A percentile compares a stretch with the other conserved stretches of the same genome.
These are phyloP conservation scores for Podospora conica DNA, from an alignment of 495 filamentous ascomycete species.

Conservation along the genomic window DNA sequence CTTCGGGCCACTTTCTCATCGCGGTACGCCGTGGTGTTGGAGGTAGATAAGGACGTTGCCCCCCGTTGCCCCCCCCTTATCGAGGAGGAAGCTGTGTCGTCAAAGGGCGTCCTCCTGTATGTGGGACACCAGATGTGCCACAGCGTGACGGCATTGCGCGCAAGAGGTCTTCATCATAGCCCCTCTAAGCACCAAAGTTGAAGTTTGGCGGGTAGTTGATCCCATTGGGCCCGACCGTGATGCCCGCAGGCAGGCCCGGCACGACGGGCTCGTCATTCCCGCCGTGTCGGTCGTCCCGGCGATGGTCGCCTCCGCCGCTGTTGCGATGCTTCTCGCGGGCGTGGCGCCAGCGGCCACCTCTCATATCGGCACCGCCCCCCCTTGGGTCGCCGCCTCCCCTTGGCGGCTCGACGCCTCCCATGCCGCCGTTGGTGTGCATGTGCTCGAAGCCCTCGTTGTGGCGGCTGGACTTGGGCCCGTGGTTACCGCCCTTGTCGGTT, in stretches of 20 bases:
- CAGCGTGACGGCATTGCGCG: too few relatives aligned
- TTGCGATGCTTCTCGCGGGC: conserved; percentile 43
- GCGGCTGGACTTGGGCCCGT: conserved; percentile 65
- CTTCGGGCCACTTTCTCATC: not conserved
- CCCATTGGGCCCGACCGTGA: conserved; percentile 53
- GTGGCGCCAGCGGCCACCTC: conserved; percentile 34
- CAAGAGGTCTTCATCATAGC: not conserved
- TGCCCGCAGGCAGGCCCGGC: conserved; percentile 55
- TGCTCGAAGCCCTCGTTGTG: conserved; percentile 45
- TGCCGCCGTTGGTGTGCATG: conserved; percentile 36
- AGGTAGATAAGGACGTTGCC: not conserved
- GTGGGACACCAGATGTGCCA: too few relatives aligned
- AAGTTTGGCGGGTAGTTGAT: conserved; percentile 47
- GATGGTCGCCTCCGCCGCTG: conserved; percentile 34
- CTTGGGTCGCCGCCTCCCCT: conserved; percentile 35
- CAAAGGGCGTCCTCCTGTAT: too few relatives aligned
- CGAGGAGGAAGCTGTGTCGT: not conserved
- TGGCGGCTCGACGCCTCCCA: conserved; percentile 36
- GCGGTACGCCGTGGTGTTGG: not conserved
- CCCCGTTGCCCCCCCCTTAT: not conserved
- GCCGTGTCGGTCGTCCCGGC: conserved; percentile 37
- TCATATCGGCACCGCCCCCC: conserved; percentile 34
- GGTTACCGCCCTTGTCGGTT: conserved; percentile 67
- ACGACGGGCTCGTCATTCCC: conserved; percentile 45
- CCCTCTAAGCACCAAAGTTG: conserved; percentile 9